These are phyloP conservation scores for Penicillium aurantiogriseum DNA, from an alignment of 2,329 filamentous ascomycete species.

Conservation along the genomic window DNA sequence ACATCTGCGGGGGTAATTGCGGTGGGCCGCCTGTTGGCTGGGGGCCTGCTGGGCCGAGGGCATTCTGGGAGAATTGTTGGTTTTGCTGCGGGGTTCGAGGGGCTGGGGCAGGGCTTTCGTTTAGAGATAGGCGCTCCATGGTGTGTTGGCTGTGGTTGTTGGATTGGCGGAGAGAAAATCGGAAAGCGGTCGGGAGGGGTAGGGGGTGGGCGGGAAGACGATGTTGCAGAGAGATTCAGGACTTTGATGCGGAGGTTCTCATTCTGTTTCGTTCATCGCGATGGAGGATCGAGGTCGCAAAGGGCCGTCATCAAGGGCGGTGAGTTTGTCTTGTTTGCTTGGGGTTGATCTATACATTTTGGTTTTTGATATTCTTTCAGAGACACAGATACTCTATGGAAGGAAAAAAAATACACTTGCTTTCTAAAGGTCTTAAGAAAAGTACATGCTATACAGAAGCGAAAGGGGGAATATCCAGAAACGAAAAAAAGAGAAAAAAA, in stretches of 20 bases:
- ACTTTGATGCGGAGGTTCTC: conserved; percentile 8
- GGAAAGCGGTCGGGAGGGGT: conserved; percentile 5
- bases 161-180: conserved; percentile 11
- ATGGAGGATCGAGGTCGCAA: conserved; percentile 7
- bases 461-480: conserved; percentile 19
- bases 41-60: conserved; percentile 28
- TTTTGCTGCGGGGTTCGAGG: conserved; percentile 27
- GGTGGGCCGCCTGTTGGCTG: conserved; percentile 41
- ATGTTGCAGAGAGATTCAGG: background rate
- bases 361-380: background rate
- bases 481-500: conserved; percentile 3
- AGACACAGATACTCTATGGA: background rate
- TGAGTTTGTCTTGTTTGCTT: conserved; percentile 27
- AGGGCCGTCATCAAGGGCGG: conserved; percentile 19
- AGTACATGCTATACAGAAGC: conserved; percentile 11
- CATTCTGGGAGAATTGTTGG: conserved; percentile 29
- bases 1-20: conserved; percentile 78
- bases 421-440: conserved; percentile 1
- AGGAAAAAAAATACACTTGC: background rate
- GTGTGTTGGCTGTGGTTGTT: conserved; percentile 7
- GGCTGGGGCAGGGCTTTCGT: conserved; percentile 32
- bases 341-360: conserved; percentile 1
- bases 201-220: background rate
- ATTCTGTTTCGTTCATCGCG: conserved; percentile 16
- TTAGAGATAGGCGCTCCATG: conserved; percentile 41